A percentile compares a stretch with the other conserved stretches of the same genome.
These are phyloP conservation scores for Scedosporium aurantiacum DNA, from an alignment of 2,329 filamentous ascomycete species.

Conservation along the genomic window DNA sequence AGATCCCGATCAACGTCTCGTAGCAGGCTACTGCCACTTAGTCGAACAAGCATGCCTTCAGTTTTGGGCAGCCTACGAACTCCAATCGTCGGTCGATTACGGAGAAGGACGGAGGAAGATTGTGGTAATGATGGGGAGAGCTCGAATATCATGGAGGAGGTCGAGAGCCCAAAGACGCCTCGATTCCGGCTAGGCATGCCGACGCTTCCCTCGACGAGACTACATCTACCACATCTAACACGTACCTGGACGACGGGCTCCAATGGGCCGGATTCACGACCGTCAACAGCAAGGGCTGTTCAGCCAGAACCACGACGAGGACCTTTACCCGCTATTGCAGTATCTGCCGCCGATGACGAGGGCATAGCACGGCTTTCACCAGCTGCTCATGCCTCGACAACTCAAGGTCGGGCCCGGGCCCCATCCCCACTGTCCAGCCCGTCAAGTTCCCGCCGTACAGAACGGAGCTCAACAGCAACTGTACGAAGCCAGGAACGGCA, in stretches of 20 bases:
- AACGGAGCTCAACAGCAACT: neutral
- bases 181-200: constrained; percentile 25
- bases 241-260: constrained; percentile 27
- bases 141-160: constrained; percentile 14
- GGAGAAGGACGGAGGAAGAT: neutral
- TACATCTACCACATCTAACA: constrained; percentile 29
- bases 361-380: neutral
- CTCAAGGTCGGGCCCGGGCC: constrained; percentile 18
- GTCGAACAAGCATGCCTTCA: neutral
- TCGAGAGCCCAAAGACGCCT: constrained; percentile 37
- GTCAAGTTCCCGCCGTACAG: neutral
- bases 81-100: neutral
- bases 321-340: neutral
- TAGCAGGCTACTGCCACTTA: neutral
- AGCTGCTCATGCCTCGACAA: constrained; percentile 9
- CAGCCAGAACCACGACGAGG: neutral
- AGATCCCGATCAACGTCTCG: neutral
- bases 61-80: neutral
- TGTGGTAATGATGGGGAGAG: neutral
- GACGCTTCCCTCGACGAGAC: constrained; percentile 27
- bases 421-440: neutral
- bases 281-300: neutral
- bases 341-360: neutral
- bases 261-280: constrained; percentile 14
- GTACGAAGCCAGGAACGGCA: neutral